A percentile compares a stretch with the other conserved stretches of the same genome.
phyloP scores from a whole-genome alignment of 2,329 filamentous ascomycete species.

The Aspergillus ibericus region DNA sequence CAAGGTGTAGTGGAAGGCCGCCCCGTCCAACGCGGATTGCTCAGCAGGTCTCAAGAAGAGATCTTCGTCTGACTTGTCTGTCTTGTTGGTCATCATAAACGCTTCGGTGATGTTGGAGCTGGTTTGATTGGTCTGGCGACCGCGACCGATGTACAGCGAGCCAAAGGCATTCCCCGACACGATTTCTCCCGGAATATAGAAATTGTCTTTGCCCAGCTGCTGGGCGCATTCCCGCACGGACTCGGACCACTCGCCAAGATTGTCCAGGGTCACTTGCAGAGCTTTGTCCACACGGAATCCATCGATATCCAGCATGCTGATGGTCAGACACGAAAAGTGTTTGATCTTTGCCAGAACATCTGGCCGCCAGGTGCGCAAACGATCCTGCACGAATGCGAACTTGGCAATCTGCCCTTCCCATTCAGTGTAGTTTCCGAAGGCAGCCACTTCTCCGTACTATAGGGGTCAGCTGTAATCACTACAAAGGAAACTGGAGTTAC shows the following conservation, averaged over 20 bases:
- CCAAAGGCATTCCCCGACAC: conserved; percentile 61
- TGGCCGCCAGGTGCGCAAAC: conserved; percentile 62
- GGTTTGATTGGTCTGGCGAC: conserved; percentile 56
- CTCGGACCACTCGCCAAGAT: conserved; percentile 57
- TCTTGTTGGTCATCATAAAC: conserved; percentile 29
- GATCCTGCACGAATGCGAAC: conserved; percentile 66
- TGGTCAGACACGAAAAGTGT: conserved; percentile 62
- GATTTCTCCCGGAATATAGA: conserved; percentile 64
- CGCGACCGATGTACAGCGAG: conserved; percentile 62
- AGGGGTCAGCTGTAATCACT: neutral
- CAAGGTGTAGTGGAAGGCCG: conserved; percentile 62
- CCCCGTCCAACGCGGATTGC: conserved; percentile 56
- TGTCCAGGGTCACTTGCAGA: conserved; percentile 61
- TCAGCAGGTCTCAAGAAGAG: conserved; percentile 54
- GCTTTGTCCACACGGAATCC: conserved; percentile 67
- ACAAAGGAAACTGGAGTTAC: neutral
- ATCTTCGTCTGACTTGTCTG: conserved; percentile 5
- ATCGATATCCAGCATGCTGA: conserved; percentile 61
- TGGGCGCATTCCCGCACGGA: conserved; percentile 58
- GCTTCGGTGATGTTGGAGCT: conserved; percentile 46
- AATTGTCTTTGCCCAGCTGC: conserved; percentile 59
- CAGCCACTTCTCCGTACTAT: conserved; percentile 59
- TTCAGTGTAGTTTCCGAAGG: conserved; percentile 62
- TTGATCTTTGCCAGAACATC: conserved; percentile 58
- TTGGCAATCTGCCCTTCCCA: conserved; percentile 64